Evolutionary conservation across 306 rosid genomes (phyloP), one percentile per base, ranked within the genome.

Genomic region (Hylodesmum podocarpum): DNA sequence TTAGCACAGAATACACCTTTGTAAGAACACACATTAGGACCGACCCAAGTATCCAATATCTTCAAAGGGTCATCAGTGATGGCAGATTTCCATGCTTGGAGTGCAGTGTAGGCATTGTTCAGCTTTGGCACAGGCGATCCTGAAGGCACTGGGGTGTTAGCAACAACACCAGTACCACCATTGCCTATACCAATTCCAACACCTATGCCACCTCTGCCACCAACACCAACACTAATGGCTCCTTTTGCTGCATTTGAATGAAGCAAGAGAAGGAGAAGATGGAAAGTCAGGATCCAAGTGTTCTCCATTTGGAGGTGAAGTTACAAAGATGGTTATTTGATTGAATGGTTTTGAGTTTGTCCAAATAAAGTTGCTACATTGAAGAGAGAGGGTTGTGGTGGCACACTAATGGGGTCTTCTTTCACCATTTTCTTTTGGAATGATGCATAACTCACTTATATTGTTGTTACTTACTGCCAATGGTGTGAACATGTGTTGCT

Each of bases 71-170:
- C 99, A 12, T 95, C 97, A 10, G 84, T 79, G 28, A 95, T 92
- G 27, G 97, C 88, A 1, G 97, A 86, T 88, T 92, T 95, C 99
- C 97, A 95, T 5, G 96, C 89, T 66, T 92, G 99, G 2, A 95
- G 93, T 33, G 91, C 93, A 37, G 82, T 65, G 90, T 85, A 92
- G 43, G 99, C 97, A 84, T 53, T 53, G 34, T 71, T 74, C 25
- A 73, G 85, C n/a, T 79, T 88, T 50, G 92, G 46, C 27, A 47
- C 31, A 0, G 89, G 66, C 54, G 89, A 61, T 53, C 79, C 91
- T 24, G 90, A 54, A 19, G 89, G 79, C 1, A 3, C 31, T 41
- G 88, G 89, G 21, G 36, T 34, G 31, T 21, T 53, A 43, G 10
- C 14, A 33, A 0, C 87, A 84, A 0, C 87, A 84, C 75, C 34